Percentiles rank a stretch among this genome's conserved stretches.
These are phyloP conservation scores for Ceratobasidium sp. DNA, from an alignment of 1,284 basidiomycete genomes.

Conservation along the genomic window DNA sequence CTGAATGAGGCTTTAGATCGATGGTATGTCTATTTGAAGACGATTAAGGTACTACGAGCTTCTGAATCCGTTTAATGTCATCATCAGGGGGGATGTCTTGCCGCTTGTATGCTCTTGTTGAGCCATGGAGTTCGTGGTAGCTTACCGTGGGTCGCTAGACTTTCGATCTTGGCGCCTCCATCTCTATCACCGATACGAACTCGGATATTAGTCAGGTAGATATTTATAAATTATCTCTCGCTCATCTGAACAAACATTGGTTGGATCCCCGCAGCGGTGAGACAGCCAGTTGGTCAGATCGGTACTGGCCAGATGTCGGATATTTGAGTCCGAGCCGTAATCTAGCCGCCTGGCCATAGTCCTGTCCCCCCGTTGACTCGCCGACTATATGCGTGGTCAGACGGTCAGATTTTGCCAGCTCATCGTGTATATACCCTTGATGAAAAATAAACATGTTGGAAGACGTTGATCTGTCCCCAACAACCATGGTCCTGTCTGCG, in stretches of 20 bases:
- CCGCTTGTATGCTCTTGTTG: no score
- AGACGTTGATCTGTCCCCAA: neutral
- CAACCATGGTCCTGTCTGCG: neutral
- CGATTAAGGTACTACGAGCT: no score
- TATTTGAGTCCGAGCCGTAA: no score
- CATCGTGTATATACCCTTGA: neutral
- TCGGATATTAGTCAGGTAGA: neutral
- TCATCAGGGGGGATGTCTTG: no score
- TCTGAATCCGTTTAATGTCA: no score
- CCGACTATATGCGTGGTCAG: no score
- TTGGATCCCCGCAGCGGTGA: no score
- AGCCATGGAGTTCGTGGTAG: neutral
- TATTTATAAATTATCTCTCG: neutral
- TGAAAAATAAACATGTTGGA: neutral
- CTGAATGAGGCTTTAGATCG: neutral
- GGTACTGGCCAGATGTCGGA: no score
- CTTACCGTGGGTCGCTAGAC: neutral
- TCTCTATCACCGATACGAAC: neutral
- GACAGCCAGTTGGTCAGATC: no score
- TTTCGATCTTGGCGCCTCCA: slow-evolving; percentile 24
- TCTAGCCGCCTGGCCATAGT: no score
- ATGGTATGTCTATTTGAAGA: neutral
- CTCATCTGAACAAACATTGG: neutral
- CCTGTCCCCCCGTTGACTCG: no score
- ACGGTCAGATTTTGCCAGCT: no score